Conservation (phyloP, 345 rosid species). For the Citrus sp. region DNA sequence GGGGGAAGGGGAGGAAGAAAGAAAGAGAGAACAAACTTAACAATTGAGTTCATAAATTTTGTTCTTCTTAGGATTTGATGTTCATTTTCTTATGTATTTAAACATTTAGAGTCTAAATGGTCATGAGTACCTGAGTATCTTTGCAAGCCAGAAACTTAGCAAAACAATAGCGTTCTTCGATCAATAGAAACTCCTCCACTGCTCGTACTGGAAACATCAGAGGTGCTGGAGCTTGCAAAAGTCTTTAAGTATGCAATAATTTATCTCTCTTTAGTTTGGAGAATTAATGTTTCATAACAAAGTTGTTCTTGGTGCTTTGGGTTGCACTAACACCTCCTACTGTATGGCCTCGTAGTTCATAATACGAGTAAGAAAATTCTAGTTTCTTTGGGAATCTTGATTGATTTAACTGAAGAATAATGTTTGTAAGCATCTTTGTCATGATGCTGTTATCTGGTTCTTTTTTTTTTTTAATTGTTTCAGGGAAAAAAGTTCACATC, state of each 20-base stretch:
- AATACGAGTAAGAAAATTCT: not conserved
- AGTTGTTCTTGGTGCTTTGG: not conserved
- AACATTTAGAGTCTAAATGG: not conserved
- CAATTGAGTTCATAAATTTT: not conserved
- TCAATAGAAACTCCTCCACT: not conserved
- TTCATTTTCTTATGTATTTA: not conserved
- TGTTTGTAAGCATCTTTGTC: not conserved
- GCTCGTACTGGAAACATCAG: too few relatives aligned
- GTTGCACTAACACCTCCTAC: not conserved
- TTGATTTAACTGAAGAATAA: not conserved
- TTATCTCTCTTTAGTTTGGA: not conserved
- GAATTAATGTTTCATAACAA: not conserved
- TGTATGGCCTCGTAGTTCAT: not conserved
- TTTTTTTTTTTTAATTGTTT: not conserved
- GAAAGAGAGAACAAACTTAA: not conserved
- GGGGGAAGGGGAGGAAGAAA: too few relatives aligned
- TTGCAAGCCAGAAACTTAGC: not conserved
- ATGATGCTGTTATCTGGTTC: not conserved
- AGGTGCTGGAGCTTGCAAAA: too few relatives aligned
- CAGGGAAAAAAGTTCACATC: not conserved
- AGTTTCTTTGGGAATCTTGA: not conserved
- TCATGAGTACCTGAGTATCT: not conserved
- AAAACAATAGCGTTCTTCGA: not conserved
- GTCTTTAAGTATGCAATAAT: too few relatives aligned
- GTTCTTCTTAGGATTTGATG: not conserved